Conservation (phyloP, 2,329 filamentous ascomycete species). For the Aspergillus sp. region DNA sequence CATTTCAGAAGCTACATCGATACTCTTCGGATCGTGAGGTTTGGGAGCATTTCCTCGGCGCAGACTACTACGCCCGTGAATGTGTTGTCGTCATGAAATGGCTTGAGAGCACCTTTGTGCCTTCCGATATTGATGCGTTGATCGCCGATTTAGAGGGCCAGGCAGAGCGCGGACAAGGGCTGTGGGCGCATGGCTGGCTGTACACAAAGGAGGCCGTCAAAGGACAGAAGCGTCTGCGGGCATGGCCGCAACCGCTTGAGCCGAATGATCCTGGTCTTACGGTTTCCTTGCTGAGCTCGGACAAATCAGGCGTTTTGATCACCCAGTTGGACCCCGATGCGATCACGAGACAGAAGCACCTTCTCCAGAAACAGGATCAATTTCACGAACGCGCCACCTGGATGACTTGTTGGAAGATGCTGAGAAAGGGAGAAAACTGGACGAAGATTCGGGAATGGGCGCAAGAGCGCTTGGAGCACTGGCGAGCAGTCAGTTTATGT, state of each 20-base stretch:
- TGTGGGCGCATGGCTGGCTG: constrained; percentile 83
- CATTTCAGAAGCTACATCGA: constrained; percentile 39
- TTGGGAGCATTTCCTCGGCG: constrained; percentile 66
- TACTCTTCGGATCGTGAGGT: constrained; percentile 55
- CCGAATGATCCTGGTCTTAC: constrained; percentile 51
- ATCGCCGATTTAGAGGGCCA: constrained; percentile 67
- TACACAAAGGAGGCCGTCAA: constrained; percentile 89
- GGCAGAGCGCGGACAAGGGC: constrained; percentile 64
- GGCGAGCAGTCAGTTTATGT: constrained; percentile 77
- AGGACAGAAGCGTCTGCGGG: constrained; percentile 70
- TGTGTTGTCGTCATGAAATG: constrained; percentile 74
- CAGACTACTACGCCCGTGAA: constrained; percentile 66
- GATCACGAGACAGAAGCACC: constrained; percentile 65
- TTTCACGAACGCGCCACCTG: constrained; percentile 86
- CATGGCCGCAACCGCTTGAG: constrained; percentile 58
- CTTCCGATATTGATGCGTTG: constrained; percentile 64
- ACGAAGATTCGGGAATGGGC: constrained; percentile 77
- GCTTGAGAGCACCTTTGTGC: constrained; percentile 68
- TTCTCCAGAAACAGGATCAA: constrained; percentile 72
- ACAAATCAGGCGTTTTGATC: constrained; percentile 58
- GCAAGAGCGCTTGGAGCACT: constrained; percentile 72
- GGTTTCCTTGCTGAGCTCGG: constrained; percentile 49
- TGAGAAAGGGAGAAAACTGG: constrained; percentile 72
- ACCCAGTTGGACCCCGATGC: constrained; percentile 92
- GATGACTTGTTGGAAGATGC: constrained; percentile 88